Evolutionary conservation across 495 filamentous ascomycete genomes (phyloP).

Genomic region (Polyplosphaeria fusca): DNA sequence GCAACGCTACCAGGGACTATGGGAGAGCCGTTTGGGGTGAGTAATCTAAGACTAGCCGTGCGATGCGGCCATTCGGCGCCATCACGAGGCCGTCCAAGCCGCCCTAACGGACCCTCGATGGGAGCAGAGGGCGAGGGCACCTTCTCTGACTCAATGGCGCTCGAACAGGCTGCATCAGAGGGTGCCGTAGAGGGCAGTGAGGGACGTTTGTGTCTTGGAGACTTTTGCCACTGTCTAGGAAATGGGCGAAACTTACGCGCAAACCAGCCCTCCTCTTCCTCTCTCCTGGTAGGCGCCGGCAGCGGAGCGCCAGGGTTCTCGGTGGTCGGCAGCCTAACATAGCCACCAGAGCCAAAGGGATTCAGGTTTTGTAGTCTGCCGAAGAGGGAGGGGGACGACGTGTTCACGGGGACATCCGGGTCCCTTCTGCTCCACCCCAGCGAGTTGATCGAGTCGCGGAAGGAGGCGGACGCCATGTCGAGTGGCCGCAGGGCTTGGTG

Average conservation of each 20-base stretch:
- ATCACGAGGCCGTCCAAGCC: not conserved
- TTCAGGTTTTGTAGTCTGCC: constrained; percentile 82
- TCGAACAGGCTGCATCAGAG: no score
- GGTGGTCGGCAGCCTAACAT: constrained; percentile 85
- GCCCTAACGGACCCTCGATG: no score
- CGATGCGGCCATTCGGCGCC: not conserved
- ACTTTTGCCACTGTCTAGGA: constrained; percentile 14
- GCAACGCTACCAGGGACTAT: no score
- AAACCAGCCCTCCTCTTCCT: constrained; percentile 96
- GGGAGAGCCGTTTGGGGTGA: not conserved
- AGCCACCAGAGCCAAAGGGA: constrained; percentile 82
- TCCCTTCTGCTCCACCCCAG: constrained; percentile 92
- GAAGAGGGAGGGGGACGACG: constrained; percentile 68
- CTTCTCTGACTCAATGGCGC: no score
- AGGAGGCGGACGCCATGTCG: constrained; percentile 85
- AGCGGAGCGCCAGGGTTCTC: constrained; percentile 82
- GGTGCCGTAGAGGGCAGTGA: constrained; percentile 10
- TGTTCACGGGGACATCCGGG: constrained; percentile 73
- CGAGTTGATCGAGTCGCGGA: constrained; percentile 90
- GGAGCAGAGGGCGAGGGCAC: no score
- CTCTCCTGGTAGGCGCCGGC: constrained; percentile 77
- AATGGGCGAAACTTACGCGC: constrained; percentile 68
- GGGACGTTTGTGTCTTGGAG: not conserved
- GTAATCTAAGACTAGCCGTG: not conserved
- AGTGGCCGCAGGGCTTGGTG: constrained; percentile 23